Conservation (phyloP, 2,329 filamentous ascomycete species). For the Pseudocercospora eumusae region DNA sequence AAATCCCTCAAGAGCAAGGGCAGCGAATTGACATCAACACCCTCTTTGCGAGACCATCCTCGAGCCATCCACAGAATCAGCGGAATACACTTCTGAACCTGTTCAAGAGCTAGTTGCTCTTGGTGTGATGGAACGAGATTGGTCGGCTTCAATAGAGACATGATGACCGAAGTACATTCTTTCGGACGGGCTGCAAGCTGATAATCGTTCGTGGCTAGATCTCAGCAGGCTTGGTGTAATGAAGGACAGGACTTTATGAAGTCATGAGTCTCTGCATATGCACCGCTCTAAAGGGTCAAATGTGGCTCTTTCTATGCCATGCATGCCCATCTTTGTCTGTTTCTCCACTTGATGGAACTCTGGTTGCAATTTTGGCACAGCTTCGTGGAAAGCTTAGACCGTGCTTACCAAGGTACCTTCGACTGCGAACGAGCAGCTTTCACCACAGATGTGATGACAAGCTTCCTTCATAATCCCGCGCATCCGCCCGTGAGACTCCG, state of each 20-base stretch:
- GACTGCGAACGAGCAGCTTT: not conserved
- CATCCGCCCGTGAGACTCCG: no score
- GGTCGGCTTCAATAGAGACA: not conserved
- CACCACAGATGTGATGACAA: not conserved
- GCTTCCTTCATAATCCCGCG: no score
- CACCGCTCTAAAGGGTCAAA: not conserved
- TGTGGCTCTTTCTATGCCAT: not conserved
- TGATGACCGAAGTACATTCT: not conserved
- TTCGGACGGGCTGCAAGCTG: not conserved
- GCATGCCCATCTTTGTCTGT: not conserved
- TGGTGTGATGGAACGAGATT: not conserved
- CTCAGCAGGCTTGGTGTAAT: not conserved
- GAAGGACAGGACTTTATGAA: not conserved
- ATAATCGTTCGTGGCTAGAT: not conserved
- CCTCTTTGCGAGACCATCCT: conserved; percentile 29
- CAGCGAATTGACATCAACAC: conserved; percentile 33
- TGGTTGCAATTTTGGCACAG: not conserved
- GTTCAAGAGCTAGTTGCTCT: conserved; percentile 29
- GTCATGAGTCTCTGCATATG: not conserved
- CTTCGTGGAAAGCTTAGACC: not conserved
- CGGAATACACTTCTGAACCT: conserved; percentile 34
- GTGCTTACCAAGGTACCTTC: not conserved
- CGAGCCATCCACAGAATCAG: conserved; percentile 17
- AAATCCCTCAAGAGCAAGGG: conserved; percentile 49
- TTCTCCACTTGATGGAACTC: not conserved